Conservation (phyloP, 2,329 filamentous ascomycete genomes). For the Apiospora marii region DNA sequence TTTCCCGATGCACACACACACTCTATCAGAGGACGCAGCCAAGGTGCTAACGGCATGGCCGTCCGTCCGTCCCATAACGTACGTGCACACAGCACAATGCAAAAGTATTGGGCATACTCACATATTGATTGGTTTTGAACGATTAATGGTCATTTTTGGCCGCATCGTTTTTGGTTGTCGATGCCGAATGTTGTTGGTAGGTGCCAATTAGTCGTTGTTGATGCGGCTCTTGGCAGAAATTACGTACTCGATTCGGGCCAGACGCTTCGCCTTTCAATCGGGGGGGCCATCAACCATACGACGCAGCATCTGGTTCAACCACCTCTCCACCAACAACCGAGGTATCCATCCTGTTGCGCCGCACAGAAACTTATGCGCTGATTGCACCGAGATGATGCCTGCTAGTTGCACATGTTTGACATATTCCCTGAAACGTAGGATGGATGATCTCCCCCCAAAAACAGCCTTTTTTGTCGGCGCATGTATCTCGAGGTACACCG, state of each 20-base stretch:
- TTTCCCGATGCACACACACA: slow-evolving; percentile 12
- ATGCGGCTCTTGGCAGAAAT: background rate
- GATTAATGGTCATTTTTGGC: background rate
- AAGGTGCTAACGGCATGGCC: slow-evolving; percentile 5
- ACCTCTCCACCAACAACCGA: slow-evolving; percentile 13
- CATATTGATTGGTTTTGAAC: background rate
- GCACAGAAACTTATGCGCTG: background rate
- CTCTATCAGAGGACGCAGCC: background rate
- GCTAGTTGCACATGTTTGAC: slow-evolving; percentile 8
- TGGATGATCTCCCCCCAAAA: slow-evolving; percentile 7
- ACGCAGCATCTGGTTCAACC: slow-evolving; percentile 3
- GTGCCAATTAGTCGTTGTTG: background rate
- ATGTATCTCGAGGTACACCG: slow-evolving; percentile 17
- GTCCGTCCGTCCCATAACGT: background rate
- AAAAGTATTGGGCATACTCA: background rate
- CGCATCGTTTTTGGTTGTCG: background rate
- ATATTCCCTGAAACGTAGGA: slow-evolving; percentile 20
- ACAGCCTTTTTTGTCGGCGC: background rate
- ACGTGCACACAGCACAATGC: background rate
- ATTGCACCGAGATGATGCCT: slow-evolving; percentile 15
- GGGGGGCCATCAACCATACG: background rate
- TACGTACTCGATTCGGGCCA: background rate
- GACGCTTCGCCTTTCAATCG: background rate
- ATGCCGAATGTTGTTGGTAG: background rate
- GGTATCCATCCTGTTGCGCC: background rate